Percentiles rank a stretch among this genome's conserved stretches.
Conservation (phyloP, 371 early-diverging fungal genomes). For the Mortierella sp. region DNA sequence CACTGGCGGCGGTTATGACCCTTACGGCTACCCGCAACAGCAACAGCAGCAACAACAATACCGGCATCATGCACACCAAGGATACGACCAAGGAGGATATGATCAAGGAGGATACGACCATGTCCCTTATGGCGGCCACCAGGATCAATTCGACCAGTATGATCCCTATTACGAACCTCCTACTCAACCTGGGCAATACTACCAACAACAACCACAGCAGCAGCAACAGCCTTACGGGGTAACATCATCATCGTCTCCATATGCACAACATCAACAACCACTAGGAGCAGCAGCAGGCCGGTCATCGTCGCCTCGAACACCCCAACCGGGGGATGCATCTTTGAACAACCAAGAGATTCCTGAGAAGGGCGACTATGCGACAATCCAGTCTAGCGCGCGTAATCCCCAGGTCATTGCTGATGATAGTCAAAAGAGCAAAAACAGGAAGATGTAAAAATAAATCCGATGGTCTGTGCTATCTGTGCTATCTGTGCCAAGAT, state of each 20-base stretch:
- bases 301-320: constrained; percentile 15
- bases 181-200: constrained; percentile 15
- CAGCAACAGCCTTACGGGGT: constrained; percentile 17
- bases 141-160: constrained; percentile 36
- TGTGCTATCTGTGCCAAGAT: no score
- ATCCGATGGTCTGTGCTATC: background rate
- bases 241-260: constrained; percentile 9
- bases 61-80: constrained; percentile 5
- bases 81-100: constrained; percentile 9
- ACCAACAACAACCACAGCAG: constrained; percentile 20
- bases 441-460: background rate
- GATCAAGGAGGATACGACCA: constrained; percentile 26
- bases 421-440: background rate
- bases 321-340: constrained; percentile 12
- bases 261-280: constrained; percentile 19
- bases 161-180: constrained; percentile 40
- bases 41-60: constrained; percentile 14
- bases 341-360: constrained; percentile 1
- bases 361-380: constrained; percentile 21
- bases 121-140: constrained; percentile 36
- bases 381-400: constrained; percentile 24
- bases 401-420: constrained; percentile 34
- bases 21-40: background rate
- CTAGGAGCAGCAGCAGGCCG: background rate
- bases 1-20: constrained; percentile 2